Base-by-base conservation (phyloP, 2,329 filamentous ascomycete genomes). In the Penicillium sp. region DNA sequence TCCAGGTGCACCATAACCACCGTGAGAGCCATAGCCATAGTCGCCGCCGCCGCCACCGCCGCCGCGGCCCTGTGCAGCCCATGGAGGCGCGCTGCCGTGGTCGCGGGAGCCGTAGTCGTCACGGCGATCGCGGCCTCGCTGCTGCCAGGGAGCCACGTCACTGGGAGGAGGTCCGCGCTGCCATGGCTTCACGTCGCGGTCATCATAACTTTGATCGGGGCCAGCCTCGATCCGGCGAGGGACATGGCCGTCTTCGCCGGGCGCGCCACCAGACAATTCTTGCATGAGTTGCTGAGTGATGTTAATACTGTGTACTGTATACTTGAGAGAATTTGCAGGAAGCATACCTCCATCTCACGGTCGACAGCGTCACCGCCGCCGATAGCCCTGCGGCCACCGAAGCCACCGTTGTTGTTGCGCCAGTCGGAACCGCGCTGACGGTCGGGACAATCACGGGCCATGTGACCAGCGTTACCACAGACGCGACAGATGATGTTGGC, bases 401-500 rank as follows among this genome's bases (percentile, higher is more conserved):
- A 67, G 53, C 61, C 62, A 41, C 74, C 73, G 51, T 87, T 82
- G 5, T 28, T 19, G 64, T 95, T 95, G 63, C 93, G 89, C 88
- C 88, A 96, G 69, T 87, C 90, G 40, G 84, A 82, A 62, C 93
- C 93, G 66, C 87, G 83, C 75, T 93, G 87, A 66, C 93, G 80
- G 65, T 98, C 93, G 40, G 91, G 89, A 80, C 93, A 98, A 73
- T 98, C 93, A 61, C 91, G 85, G 60, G 90, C 93, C 89, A 98
- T 96, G 64, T 98, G 93, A 17, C 93, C 93, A 57, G 93, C 90
- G 68, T 97, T 96, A 60, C 93, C 93, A 74, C 93, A 98, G 62
- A 96, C 87, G 63, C 91, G 90, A 74, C 93, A 98, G 67, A 98
- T 97, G 69, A 98, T 97, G 72, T 89, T 97, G 62, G 93, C 90